phyloP scores from a whole-genome alignment of 2,329 filamentous ascomycete species.

The Trichophyton mentagrophytes region DNA sequence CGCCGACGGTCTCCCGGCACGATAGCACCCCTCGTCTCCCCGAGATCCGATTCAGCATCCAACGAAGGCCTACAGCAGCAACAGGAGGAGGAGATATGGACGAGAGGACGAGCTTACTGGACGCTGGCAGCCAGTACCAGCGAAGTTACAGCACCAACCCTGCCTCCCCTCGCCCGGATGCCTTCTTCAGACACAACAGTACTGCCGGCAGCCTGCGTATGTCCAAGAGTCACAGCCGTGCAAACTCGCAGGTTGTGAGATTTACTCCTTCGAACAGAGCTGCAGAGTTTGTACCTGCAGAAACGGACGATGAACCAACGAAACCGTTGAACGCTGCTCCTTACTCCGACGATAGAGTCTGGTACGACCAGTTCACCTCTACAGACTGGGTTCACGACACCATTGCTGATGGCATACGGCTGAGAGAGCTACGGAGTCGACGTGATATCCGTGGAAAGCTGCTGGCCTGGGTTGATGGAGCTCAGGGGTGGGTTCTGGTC shows the following conservation, averaged over 20 bases:
- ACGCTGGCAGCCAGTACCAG: constrained; percentile 13
- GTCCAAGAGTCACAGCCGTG: constrained; percentile 36
- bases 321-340: constrained; percentile 42
- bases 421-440: constrained; percentile 66
- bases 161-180: constrained; percentile 21
- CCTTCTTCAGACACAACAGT: constrained; percentile 24
- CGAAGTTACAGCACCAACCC: constrained; percentile 29
- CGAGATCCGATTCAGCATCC: constrained; percentile 11
- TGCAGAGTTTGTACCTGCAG: constrained; percentile 49
- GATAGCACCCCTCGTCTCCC: constrained; percentile 11
- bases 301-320: constrained; percentile 43
- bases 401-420: constrained; percentile 82
- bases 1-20: constrained; percentile 9
- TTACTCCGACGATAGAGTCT: constrained; percentile 72
- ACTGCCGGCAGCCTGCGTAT: constrained; percentile 27
- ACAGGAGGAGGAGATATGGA: constrained; percentile 7
- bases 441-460: constrained; percentile 77
- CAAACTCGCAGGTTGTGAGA: constrained; percentile 41
- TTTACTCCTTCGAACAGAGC: constrained; percentile 49
- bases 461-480: constrained; percentile 64
- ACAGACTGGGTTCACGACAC: constrained; percentile 98
- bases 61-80: background rate
- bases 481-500: constrained; percentile 88
- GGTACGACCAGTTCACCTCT: constrained; percentile 97
- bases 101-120: constrained; percentile 28